Evolutionary conservation across 1,139 yeast genomes (phyloP).

Genomic region (Oligophagozyma castellii): DNA sequence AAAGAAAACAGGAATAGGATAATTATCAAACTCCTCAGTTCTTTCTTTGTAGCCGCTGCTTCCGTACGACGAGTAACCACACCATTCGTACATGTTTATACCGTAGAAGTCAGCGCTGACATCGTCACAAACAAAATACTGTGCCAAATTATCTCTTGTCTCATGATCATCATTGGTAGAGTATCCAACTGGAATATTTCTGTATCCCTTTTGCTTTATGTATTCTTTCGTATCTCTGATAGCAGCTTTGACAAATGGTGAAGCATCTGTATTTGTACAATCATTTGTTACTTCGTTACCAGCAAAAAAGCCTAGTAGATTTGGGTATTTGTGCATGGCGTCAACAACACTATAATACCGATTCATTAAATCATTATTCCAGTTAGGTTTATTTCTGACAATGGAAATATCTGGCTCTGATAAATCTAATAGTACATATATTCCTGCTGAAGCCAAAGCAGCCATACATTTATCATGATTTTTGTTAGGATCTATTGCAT

Average conservation of each 20-base stretch:
- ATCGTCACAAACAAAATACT: slow-evolving; percentile 38
- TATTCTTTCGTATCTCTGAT: slow-evolving; percentile 42
- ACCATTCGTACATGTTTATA: slow-evolving; percentile 54
- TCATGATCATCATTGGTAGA: slow-evolving; percentile 46
- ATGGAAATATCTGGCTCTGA: slow-evolving; percentile 42
- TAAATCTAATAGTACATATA: slow-evolving; percentile 41
- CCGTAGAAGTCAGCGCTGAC: slow-evolving; percentile 40
- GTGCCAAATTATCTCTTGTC: slow-evolving; percentile 33
- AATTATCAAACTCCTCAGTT: slow-evolving; percentile 33
- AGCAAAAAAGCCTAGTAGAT: slow-evolving; percentile 44
- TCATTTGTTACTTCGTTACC: slow-evolving; percentile 51
- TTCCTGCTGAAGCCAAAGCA: slow-evolving; percentile 38
- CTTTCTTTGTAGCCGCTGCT: slow-evolving; percentile 45
- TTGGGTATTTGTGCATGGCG: slow-evolving; percentile 34
- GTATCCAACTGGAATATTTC: slow-evolving; percentile 48
- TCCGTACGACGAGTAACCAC: slow-evolving; percentile 45
- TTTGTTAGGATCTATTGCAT: slow-evolving; percentile 37
- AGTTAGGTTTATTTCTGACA: slow-evolving; percentile 34
- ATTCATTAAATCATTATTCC: slow-evolving; percentile 48
- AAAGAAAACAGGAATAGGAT: slow-evolving; percentile 44
- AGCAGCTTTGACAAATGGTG: slow-evolving; percentile 52
- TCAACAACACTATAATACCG: slow-evolving; percentile 49
- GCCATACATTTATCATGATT: slow-evolving; percentile 45
- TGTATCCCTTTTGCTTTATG: slow-evolving; percentile 30
- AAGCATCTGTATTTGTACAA: slow-evolving; percentile 33